These are phyloP conservation scores for Thermochaetoides dissita DNA, from an alignment of 2,329 filamentous ascomycete species.

Conservation along the genomic window DNA sequence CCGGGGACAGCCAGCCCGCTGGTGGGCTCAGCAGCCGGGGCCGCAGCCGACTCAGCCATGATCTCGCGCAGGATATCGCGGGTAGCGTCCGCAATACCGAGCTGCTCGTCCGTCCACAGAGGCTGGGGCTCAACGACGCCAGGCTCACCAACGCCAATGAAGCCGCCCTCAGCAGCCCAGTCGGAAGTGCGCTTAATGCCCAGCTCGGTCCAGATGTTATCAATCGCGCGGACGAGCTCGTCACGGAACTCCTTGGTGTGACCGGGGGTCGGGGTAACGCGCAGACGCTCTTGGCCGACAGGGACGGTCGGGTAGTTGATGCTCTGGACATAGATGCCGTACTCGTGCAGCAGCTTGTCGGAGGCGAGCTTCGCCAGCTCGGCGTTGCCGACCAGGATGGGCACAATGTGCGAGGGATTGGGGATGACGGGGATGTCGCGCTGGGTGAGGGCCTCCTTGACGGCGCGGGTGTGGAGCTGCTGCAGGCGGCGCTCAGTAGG, in stretches of 20 bases:
- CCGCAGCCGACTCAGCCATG: conserved; percentile 2
- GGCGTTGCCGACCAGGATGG: conserved; percentile 84
- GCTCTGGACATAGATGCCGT: conserved; percentile 92
- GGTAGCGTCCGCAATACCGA: conserved; percentile 57
- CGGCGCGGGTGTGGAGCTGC: conserved; percentile 88
- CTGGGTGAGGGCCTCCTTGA: conserved; percentile 68
- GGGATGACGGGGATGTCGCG: conserved; percentile 91
- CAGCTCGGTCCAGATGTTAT: conserved; percentile 77
- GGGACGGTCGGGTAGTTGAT: conserved; percentile 99
- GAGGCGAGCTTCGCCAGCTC: conserved; percentile 84
- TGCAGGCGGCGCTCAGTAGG: conserved; percentile 80
- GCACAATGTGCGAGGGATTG: conserved; percentile 93
- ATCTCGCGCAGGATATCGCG: conserved; percentile 41
- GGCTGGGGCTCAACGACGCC: conserved; percentile 47
- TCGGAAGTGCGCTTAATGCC: conserved; percentile 78
- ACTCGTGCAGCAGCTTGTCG: conserved; percentile 77
- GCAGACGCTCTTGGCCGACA: conserved; percentile 90
- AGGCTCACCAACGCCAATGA: conserved; percentile 80
- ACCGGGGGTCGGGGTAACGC: conserved; percentile 90
- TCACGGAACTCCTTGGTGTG: conserved; percentile 76
- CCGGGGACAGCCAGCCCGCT: conserved; percentile 21
- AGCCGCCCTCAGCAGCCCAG: conserved; percentile 82
- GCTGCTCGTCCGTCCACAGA: conserved; percentile 86
- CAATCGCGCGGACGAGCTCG: conserved; percentile 69
- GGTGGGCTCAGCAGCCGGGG: conserved; percentile 21